A percentile compares a stretch with the other conserved stretches of the same genome.
phyloP scores from a whole-genome alignment of 1,284 basidiomycete genomes.

The Cryptococcus sp. region DNA sequence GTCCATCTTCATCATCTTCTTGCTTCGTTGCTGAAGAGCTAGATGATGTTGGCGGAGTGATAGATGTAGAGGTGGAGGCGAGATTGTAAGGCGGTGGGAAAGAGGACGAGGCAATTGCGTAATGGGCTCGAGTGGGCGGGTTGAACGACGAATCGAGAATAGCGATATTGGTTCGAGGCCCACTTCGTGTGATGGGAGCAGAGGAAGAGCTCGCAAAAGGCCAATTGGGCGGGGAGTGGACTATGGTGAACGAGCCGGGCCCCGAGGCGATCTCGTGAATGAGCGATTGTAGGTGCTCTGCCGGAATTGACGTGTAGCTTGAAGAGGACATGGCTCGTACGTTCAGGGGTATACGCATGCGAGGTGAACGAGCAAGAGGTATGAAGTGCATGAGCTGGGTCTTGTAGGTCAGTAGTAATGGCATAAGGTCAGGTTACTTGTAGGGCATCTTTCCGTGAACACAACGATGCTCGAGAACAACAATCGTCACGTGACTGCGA shows the following conservation, averaged over 20 bases:
- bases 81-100: slow-evolving; percentile 47
- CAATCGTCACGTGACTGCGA: too few species aligned
- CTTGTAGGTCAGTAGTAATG: too few species aligned
- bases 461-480: too few species aligned
- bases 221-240: neutral
- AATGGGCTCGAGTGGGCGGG: slow-evolving; percentile 85
- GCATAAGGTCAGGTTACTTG: too few species aligned
- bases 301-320: neutral
- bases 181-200: neutral
- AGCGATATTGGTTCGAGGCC: slow-evolving; percentile 46
- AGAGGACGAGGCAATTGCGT: slow-evolving; percentile 64
- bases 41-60: too few species aligned
- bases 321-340: neutral
- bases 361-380: too few species aligned
- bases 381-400: too few species aligned
- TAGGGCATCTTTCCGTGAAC: too few species aligned
- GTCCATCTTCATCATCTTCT: slow-evolving; percentile 23
- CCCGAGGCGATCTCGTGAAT: neutral
- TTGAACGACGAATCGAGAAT: slow-evolving; percentile 94
- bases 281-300: neutral
- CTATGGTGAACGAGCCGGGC: neutral
- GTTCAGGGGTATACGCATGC: too few species aligned
- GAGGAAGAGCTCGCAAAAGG: neutral
- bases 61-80: slow-evolving; percentile 13
- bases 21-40: too few species aligned